Evolutionary conservation across 495 filamentous ascomycete species (phyloP).

Genomic region (Astrocystis sublimbata): DNA sequence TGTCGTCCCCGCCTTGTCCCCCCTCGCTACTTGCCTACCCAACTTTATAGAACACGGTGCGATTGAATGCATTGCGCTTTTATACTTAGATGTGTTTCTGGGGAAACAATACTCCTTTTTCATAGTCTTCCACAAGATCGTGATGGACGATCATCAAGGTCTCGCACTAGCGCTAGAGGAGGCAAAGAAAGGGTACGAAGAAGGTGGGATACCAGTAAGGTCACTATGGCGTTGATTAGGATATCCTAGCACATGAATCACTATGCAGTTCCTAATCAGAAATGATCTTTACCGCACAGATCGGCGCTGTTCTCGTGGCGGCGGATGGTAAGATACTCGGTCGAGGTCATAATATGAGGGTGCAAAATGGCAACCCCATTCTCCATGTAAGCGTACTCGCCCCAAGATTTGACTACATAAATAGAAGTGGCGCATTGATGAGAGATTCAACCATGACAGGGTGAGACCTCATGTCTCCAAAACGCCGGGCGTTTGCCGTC

Average conservation of each 20-base stretch:
- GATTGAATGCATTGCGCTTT: background rate
- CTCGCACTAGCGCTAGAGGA: constrained; percentile 74
- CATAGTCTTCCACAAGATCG: background rate
- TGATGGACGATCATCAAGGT: constrained; percentile 56
- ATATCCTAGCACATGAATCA: background rate
- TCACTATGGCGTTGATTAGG: too few relatives aligned
- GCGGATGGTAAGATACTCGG: constrained; percentile 72
- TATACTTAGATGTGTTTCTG: background rate
- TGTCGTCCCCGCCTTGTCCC: background rate
- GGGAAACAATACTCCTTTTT: background rate
- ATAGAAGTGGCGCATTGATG: background rate
- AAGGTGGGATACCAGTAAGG: constrained; percentile 72
- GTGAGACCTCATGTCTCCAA: constrained; percentile 77
- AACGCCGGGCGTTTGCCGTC: constrained; percentile 76
- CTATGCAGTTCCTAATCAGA: background rate
- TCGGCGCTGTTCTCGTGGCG: constrained; percentile 73
- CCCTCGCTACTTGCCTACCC: background rate
- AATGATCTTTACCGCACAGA: constrained; percentile 38
- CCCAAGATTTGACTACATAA: background rate
- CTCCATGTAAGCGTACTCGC: constrained; percentile 62
- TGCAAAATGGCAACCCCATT: constrained; percentile 74
- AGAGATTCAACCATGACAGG: constrained; percentile 46
- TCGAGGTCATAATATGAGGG: constrained; percentile 79
- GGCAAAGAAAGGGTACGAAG: constrained; percentile 63
- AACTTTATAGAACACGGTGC: background rate